Conservation (phyloP, 1,284 basidiomycete species). For the Chalciporus sp. region DNA sequence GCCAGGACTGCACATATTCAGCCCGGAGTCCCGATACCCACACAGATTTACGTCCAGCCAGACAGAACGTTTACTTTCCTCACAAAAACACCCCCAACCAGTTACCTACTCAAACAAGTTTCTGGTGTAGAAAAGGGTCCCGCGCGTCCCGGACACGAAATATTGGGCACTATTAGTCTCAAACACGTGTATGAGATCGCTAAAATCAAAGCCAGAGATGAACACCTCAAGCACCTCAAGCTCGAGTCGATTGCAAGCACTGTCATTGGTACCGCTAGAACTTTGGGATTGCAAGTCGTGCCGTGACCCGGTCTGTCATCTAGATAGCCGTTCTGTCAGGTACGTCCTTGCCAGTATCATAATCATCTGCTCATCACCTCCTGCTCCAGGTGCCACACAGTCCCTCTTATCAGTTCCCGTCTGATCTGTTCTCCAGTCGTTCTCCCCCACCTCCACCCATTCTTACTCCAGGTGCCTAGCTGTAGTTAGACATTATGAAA, state of each 20-base stretch:
- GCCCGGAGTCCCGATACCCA: constrained; percentile 87
- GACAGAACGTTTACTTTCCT: constrained; percentile 95
- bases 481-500: constrained; percentile 33
- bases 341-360: constrained; percentile 25
- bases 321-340: constrained; percentile 20
- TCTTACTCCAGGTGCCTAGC: constrained; percentile 14
- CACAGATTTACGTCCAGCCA: constrained; percentile 89
- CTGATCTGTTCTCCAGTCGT: constrained; percentile 11
- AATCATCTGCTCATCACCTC: constrained; percentile 24
- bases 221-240: constrained; percentile 81
- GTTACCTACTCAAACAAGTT: constrained; percentile 93
- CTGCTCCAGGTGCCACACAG: constrained; percentile 10
- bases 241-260: constrained; percentile 88
- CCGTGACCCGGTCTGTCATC: constrained; percentile 54
- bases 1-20: constrained; percentile 88
- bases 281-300: constrained; percentile 85
- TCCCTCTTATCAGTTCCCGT: constrained; percentile 27
- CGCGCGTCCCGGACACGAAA: constrained; percentile 76
- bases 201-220: constrained; percentile 93
- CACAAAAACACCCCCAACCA: constrained; percentile 88
- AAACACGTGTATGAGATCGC: constrained; percentile 99
- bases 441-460: constrained; percentile 13
- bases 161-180: constrained; percentile 82
- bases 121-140: constrained; percentile 91
- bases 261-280: constrained; percentile 83